phyloP scores from a whole-genome alignment of 352 stramenopile species.

The Peronospora belbahrii region DNA sequence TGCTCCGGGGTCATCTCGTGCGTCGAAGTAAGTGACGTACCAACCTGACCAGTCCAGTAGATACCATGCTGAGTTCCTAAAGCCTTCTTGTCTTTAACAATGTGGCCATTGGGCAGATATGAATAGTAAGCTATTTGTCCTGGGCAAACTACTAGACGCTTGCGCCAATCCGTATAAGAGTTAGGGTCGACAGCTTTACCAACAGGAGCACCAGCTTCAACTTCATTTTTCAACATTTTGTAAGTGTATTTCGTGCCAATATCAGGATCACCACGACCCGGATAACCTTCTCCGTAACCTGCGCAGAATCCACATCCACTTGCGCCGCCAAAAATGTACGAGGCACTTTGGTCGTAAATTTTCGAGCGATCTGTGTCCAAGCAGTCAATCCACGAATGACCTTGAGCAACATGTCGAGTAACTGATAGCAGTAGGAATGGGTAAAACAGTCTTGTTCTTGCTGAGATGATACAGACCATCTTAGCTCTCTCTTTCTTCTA shows the following conservation, averaged over 20 bases:
- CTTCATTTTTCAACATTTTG: conserved; percentile 66
- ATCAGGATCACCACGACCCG: conserved; percentile 38
- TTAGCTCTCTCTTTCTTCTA: not conserved
- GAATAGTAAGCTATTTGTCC: conserved; percentile 40
- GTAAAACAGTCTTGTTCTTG: conserved; percentile 1
- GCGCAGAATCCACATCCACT: conserved; percentile 60
- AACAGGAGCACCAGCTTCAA: conserved; percentile 35
- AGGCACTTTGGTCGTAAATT: conserved; percentile 44
- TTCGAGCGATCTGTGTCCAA: not conserved
- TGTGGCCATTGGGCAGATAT: conserved; percentile 53
- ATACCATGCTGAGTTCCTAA: conserved; percentile 50
- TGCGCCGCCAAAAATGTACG: conserved; percentile 55
- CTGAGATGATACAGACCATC: conserved; percentile 18
- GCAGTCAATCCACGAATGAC: conserved; percentile 24
- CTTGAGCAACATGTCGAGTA: conserved; percentile 16
- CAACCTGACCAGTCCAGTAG: conserved; percentile 50
- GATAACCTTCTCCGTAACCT: conserved; percentile 58
- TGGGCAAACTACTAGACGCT: conserved; percentile 25
- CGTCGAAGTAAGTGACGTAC: conserved; percentile 31
- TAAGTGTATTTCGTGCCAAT: conserved; percentile 53
- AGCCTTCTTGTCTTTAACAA: conserved; percentile 63
- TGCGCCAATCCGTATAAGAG: conserved; percentile 55
- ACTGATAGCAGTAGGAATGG: conserved; percentile 10
- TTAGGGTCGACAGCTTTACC: conserved; percentile 42
- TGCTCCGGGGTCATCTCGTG: conserved; percentile 42